Percentiles rank a stretch among this genome's conserved stretches.
phyloP scores from a whole-genome alignment of 305 asterid genomes.

The Fraxinus baroniana region DNA sequence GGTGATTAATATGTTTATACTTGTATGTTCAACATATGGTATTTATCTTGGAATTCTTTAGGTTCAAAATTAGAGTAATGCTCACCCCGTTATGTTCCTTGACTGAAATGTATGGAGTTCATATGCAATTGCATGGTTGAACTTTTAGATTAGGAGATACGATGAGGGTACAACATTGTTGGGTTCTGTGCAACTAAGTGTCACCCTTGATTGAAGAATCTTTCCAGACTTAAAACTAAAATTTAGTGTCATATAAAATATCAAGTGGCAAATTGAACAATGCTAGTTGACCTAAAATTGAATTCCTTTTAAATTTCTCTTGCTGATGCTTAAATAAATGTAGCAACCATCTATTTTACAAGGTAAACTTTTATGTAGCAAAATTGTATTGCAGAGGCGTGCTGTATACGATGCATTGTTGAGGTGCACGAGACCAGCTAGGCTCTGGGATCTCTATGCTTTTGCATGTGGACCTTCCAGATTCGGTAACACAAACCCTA shows the following conservation, averaged over 20 bases:
- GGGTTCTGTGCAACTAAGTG: neutral
- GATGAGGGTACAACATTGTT: neutral
- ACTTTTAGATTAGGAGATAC: neutral
- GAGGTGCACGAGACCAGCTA: conserved; percentile 72
- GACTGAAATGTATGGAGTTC: neutral
- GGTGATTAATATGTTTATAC: neutral
- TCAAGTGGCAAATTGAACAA: neutral
- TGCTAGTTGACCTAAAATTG: neutral
- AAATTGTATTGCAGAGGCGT: conserved; percentile 68
- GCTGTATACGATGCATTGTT: conserved; percentile 74
- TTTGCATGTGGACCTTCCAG: conserved; percentile 68
- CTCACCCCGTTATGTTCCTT: neutral
- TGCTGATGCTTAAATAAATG: conserved; percentile 9
- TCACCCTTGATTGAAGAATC: neutral
- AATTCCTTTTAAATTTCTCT: conserved; percentile 12
- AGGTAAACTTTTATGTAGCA: conserved; percentile 19
- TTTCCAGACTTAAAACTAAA: neutral
- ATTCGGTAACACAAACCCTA: conserved; percentile 59
- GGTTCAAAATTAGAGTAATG: neutral
- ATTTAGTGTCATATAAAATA: neutral
- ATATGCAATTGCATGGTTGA: neutral
- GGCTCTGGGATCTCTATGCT: conserved; percentile 91
- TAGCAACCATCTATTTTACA: conserved; percentile 4
- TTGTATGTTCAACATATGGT: neutral
- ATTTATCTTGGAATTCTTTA: neutral